These are phyloP conservation scores for Pyrenula massariospora DNA, from an alignment of 495 filamentous ascomycete genomes.

Conservation along the genomic window DNA sequence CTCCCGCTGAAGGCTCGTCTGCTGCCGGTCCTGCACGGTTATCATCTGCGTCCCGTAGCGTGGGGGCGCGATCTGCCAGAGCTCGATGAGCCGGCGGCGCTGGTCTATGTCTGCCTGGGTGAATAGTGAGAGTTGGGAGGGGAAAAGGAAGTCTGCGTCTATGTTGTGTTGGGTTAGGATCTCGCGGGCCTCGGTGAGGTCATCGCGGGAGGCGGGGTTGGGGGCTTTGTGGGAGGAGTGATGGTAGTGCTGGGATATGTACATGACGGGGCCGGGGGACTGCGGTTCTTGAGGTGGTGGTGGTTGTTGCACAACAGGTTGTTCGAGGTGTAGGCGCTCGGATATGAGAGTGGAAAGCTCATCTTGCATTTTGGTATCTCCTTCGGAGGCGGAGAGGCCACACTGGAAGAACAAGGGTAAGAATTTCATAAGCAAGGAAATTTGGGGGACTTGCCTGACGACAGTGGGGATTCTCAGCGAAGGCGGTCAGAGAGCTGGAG, in stretches of 20 bases:
- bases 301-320: slow-evolving; percentile 14
- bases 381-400: slow-evolving; percentile 25
- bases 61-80: slow-evolving; percentile 53
- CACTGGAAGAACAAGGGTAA: slow-evolving; percentile 15
- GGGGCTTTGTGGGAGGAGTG: slow-evolving; percentile 49
- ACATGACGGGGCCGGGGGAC: slow-evolving; percentile 31
- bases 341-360: slow-evolving; percentile 59
- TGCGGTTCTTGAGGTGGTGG: slow-evolving; percentile 2
- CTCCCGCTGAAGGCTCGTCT: slow-evolving; percentile 38
- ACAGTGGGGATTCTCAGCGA: slow-evolving; percentile 2
- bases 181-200: slow-evolving; percentile 4
- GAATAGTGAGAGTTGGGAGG: slow-evolving; percentile 50
- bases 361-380: slow-evolving; percentile 42
- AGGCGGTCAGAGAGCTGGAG: not conserved
- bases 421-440: slow-evolving; percentile 21
- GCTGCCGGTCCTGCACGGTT: slow-evolving; percentile 21
- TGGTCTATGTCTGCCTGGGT: slow-evolving; percentile 45
- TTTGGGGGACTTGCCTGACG: slow-evolving; percentile 14
- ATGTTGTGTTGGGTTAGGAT: slow-evolving; percentile 40
- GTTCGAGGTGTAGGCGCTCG: slow-evolving; percentile 40
- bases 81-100: slow-evolving; percentile 46
- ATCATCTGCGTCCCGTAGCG: slow-evolving; percentile 28
- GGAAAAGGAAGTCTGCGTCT: slow-evolving; percentile 38
- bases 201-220: slow-evolving; percentile 27
- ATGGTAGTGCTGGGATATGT: slow-evolving; percentile 66